Conservation (phyloP, 306 rosid genomes). For the Cyclanthera cordifolia region DNA sequence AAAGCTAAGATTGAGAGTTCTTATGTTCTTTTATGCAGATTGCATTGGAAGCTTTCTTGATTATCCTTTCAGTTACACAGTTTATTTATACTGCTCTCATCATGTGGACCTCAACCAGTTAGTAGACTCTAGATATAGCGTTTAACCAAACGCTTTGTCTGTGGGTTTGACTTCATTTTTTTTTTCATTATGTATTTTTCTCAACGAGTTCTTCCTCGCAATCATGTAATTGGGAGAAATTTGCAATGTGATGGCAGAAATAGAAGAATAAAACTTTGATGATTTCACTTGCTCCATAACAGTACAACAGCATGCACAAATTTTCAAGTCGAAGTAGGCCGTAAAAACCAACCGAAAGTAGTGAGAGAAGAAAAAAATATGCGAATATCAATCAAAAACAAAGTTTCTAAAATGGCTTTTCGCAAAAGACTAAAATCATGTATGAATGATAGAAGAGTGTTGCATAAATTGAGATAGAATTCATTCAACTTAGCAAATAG, state of each 20-base stretch:
- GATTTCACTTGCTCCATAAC: neutral
- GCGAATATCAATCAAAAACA: neutral
- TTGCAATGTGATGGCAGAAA: neutral
- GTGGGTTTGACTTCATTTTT: neutral
- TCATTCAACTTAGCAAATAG: neutral
- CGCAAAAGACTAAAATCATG: neutral
- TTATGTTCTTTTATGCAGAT: conserved; percentile 34
- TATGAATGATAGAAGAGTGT: neutral
- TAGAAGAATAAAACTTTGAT: neutral
- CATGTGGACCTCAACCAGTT: conserved; percentile 29
- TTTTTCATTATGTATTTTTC: neutral
- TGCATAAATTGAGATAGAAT: neutral
- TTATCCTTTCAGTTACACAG: conserved; percentile 79
- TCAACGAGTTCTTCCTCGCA: neutral
- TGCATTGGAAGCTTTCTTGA: conserved; percentile 82
- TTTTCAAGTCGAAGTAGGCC: neutral
- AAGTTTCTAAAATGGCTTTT: neutral
- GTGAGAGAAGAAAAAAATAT: neutral
- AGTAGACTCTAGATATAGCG: neutral
- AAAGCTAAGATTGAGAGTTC: neutral
- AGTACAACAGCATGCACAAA: neutral
- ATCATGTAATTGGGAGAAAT: conserved; percentile 2
- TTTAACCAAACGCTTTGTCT: neutral
- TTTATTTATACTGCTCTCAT: conserved; percentile 59
- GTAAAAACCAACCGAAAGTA: neutral